Base-by-base conservation (phyloP, 345 rosid species). In the Syzygium jambos region DNA sequence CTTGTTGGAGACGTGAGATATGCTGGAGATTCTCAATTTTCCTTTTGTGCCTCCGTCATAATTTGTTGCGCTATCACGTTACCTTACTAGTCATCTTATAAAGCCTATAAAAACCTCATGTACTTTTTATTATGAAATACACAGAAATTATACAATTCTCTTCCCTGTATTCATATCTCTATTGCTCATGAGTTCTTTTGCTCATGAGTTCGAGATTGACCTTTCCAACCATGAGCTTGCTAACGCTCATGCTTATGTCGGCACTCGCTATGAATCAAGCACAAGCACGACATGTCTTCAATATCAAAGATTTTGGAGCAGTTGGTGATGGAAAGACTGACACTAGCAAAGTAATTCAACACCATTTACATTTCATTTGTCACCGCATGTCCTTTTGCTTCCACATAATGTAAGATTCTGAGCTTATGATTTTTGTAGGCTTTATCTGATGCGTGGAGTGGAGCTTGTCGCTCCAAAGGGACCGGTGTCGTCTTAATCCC, bases 251-350 rank as follows among this genome's bases (percentile, higher is more conserved):
- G 52, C 38, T 83, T 52, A 6, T 46, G 55, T 21, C 4, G 19
- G 22, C 41, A 51, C 38, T 25, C 55, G 56, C 17, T 10, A 46
- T 38, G 13, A 82, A 46, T 86, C 85, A 25, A 52, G 14, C 55
- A 5, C 83, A 51, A n/a, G 87, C 57, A 13, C 80, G 38, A 4
- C n/a, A 3, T 9, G 27, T 38, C 25, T 85, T 90, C 52, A 41
- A 87, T 56, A 89, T 91, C n/a, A 14, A 23, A 22, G 34, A 84
- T 5, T 78, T 43, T 41, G 91, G 91, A 51, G 91, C 92, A 4
- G 3, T 22, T 22, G 84, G 54, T 21, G 85, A 88, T 68, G 91
- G 89, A 38, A 87, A 15, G 56, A 88, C 87, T 13, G 90, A 91
- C 46, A 59, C 23, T 11, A 59, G 15, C 2, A 23, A 89, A 86